A percentile compares a stretch with the other conserved stretches of the same genome.
phyloP scores from a whole-genome alignment of 345 rosid genomes.

The Mangifera indica region DNA sequence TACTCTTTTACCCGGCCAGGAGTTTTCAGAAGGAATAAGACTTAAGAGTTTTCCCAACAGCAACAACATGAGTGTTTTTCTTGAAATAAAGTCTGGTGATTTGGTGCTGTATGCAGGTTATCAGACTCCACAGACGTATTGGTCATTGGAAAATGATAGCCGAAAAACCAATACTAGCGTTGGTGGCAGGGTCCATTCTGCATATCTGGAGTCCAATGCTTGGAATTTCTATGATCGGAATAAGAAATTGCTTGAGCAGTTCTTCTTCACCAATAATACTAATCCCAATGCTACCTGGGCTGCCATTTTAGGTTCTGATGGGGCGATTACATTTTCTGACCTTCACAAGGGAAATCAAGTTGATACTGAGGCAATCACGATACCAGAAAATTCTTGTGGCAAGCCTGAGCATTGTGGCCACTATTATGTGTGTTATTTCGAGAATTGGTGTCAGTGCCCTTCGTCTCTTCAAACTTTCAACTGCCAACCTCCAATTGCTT shows the following conservation, averaged over 20 bases:
- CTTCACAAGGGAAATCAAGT: constrained; percentile 26
- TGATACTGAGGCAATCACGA: constrained; percentile 31
- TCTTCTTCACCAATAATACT: constrained; percentile 32
- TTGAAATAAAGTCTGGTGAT: constrained; percentile 39
- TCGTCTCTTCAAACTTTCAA: constrained; percentile 15
- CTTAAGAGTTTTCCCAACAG: constrained; percentile 37
- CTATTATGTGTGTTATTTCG: constrained; percentile 33
- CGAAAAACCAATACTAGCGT: constrained; percentile 24
- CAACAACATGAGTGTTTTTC: constrained; percentile 23
- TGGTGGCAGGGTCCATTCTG: constrained; percentile 38
- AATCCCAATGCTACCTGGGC: constrained; percentile 43
- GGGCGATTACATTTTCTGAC: constrained; percentile 35
- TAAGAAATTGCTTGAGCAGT: constrained; percentile 37
- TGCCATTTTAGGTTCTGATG: constrained; percentile 36
- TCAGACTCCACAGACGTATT: constrained; percentile 45
- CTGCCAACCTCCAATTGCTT: constrained; percentile 33
- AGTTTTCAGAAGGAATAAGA: constrained; percentile 35
- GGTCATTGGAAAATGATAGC: constrained; percentile 42
- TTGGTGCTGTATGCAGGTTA: constrained; percentile 39
- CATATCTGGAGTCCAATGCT: constrained; percentile 33
- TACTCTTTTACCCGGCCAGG: constrained; percentile 44
- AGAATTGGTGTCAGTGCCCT: constrained; percentile 45
- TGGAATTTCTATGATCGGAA: constrained; percentile 52
- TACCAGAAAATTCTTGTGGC: constrained; percentile 41
- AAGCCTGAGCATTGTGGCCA: constrained; percentile 42